Evolutionary conservation across 2,329 filamentous ascomycete species (phyloP).

Genomic region (Fusarium sororula): DNA sequence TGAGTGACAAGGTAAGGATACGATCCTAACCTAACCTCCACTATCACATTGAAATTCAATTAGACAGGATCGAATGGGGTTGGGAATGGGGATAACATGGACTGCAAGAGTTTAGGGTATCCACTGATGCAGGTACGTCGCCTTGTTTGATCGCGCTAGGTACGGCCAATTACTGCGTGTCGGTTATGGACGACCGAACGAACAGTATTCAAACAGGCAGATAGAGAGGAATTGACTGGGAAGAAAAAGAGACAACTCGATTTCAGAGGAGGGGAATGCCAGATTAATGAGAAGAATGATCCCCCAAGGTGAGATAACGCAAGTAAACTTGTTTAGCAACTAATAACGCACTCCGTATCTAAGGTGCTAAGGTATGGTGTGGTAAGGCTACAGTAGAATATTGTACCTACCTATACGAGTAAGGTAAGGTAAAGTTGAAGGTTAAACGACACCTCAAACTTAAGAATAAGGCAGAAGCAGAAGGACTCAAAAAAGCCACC

Average conservation of each 20-base stretch:
- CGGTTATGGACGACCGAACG: conserved; percentile 23
- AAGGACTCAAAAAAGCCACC: conserved; percentile 3
- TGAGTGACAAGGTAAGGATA: background rate
- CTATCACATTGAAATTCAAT: background rate
- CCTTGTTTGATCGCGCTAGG: conserved; percentile 40
- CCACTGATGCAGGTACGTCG: conserved; percentile 41
- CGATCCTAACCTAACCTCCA: background rate
- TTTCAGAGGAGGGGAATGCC: conserved; percentile 24
- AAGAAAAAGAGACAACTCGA: conserved; percentile 2
- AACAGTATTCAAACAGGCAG: conserved; percentile 27
- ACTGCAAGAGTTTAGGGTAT: conserved; percentile 23
- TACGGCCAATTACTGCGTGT: conserved; percentile 30
- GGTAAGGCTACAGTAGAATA: background rate
- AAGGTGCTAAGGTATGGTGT: conserved; percentile 1
- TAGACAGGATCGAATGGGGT: background rate
- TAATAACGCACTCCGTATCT: background rate
- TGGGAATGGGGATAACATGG: background rate
- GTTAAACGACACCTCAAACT: conserved; percentile 4
- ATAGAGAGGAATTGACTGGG: background rate
- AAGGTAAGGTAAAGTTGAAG: conserved; percentile 15
- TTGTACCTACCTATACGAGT: conserved; percentile 7
- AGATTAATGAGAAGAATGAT: conserved; percentile 29
- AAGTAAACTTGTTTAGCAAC: background rate
- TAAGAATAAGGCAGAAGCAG: background rate
- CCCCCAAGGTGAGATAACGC: conserved; percentile 17